Base-by-base conservation (phyloP, 1,139 yeast genomes). In the Blastobotrys serpentis region DNA sequence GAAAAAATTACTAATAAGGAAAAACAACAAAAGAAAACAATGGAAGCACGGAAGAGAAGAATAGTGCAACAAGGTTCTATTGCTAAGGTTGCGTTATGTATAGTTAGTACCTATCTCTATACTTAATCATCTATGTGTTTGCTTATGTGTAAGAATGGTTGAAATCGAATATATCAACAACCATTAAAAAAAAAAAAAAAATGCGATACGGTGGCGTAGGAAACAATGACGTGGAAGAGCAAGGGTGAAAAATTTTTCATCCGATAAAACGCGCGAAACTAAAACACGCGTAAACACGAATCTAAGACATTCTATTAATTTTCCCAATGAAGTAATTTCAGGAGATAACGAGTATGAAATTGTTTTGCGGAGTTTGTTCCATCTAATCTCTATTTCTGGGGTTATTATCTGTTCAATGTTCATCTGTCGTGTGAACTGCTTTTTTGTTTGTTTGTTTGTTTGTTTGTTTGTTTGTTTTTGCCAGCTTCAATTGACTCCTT, bases 191-290 rank as follows among this genome's bases (percentile, higher is more conserved):
- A 25, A 40, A 40, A 23, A 17, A 40, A 40, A 17, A 14, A 25
- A 22, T 6, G 11, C 5, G 44, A 14, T 26, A 18, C 17, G 17
- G 33, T 22, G 14, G 29, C 29, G 23, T 17, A 21, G 19, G 7
- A 21, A 18, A 29, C 21, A 30, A 26, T 17, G 38, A 13, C 17
- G 44, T 42, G 26, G 32, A 32, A 25, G 17, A 25, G 37, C 29
- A 21, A 42, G 40, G 25, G 40, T 32, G 40, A 16, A 36, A 34
- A 43, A 43, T 19, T 43, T 39, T 39, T 39, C 38, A 33, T 11
- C 34, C n/a, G n/a, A n/a, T n/a, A 21, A 16, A 4, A 14, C 37
- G 18, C 37, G 18, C 18, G 18, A 18, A 14, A 11, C 21, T 6
- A 33, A 30, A 33, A 33, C 37, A 33, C 37, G 21, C 37, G 32